phyloP scores from a whole-genome alignment of 2,329 filamentous ascomycete genomes.

The Nigrospora oryzae region DNA sequence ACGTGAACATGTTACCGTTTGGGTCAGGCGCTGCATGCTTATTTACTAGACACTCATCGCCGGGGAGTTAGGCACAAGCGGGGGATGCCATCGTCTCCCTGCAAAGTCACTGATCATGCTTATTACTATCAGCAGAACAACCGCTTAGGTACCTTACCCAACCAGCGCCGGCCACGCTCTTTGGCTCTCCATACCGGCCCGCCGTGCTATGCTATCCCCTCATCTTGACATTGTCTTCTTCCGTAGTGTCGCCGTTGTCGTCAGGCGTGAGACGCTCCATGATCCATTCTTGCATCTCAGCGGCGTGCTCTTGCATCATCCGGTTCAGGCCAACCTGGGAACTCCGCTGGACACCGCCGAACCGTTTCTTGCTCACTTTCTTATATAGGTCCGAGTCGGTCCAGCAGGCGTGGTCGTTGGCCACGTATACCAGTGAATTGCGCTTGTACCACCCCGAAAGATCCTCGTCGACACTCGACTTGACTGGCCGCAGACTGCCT shows the following conservation, averaged over 20 bases:
- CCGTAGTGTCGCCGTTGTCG: conserved; percentile 35
- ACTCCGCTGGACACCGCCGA: conserved; percentile 49
- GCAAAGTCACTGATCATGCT: too few relatives aligned
- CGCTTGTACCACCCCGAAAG: conserved; percentile 76
- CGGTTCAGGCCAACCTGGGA: conserved; percentile 36
- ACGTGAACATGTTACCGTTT: too few relatives aligned
- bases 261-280: conserved; percentile 24
- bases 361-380: conserved; percentile 52
- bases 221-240: conserved; percentile 23
- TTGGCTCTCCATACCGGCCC: too few relatives aligned
- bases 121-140: too few relatives aligned
- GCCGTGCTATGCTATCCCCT: too few relatives aligned
- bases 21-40: too few relatives aligned
- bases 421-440: conserved; percentile 73
- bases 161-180: too few relatives aligned
- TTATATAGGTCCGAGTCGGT: conserved; percentile 48
- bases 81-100: too few relatives aligned
- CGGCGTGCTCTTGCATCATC: conserved; percentile 49
- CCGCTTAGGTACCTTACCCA: too few relatives aligned
- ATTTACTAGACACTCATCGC: too few relatives aligned
- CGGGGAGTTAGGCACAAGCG: too few relatives aligned
- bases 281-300: conserved; percentile 45
- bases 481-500: conserved; percentile 67
- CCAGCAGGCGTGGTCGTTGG: conserved; percentile 70
- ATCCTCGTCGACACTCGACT: conserved; percentile 66